Evolutionary conservation across 495 filamentous ascomycete genomes (phyloP), one percentile per base, ranked within the genome.

Genomic region (Penicillium paxilli): DNA sequence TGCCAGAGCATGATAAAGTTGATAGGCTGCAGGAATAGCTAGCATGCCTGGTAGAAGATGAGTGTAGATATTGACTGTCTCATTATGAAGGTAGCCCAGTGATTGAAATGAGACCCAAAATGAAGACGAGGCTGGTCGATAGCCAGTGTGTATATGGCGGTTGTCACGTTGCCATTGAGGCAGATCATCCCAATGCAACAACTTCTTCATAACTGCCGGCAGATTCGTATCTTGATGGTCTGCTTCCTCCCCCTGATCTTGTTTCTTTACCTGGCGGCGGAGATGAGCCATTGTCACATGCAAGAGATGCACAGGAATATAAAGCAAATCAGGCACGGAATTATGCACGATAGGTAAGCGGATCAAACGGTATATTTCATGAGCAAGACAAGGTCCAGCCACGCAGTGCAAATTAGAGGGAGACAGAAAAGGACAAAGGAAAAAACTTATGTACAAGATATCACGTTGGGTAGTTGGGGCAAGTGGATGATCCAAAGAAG

Each of bases 41-140:
- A 79, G 41, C n/a, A 76, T 24, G 6, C 69, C 61, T 7, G 75
- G 74, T 14, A 94, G 59, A 5, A 96, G 80, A 70, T 98, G 93
- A 2, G 88, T 84, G 72, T 92, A 96, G 64, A 96, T 93, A 70
- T 98, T 98, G 55, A 98, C 87, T n/a, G 83, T 84, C 69, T 98
- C 91, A 72, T 96, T 98, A 75, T 98, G 90, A n/a, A 92, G 58
- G 68, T 91, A 90, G 44, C 77, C 69, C 54, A 91, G 72, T 23
- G 84, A 89, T 26, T 78, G 73, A 40, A 88, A 79, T 44, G 84
- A 92, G 26, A 67, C 74, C 12, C 65, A 64, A 64, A 87, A 86
- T 4, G 88, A 92, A 51, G 53, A 75, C 3, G 87, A 87, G 32
- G 80, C 77, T 19, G 86, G 85, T 17, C 90, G 86, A 64, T 93